Conservation (phyloP, 2,329 filamentous ascomycete genomes). For the Colletotrichum sp. region DNA sequence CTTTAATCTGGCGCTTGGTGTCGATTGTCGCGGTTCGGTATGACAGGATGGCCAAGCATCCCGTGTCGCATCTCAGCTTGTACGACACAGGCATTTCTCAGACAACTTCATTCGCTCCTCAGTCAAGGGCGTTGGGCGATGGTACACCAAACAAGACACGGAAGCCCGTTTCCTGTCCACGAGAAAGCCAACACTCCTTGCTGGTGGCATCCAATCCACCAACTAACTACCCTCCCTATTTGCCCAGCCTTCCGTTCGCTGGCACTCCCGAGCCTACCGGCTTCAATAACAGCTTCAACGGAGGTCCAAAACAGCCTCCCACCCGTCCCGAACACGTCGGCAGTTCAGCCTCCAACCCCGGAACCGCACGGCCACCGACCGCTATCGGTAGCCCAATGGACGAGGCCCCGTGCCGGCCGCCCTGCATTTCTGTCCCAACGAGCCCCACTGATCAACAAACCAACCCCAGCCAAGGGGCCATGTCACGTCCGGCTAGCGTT, state of each 20-base stretch:
- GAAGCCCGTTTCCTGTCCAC: background rate
- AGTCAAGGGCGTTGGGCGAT: background rate
- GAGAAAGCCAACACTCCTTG: background rate
- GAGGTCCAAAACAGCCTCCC: background rate
- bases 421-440: background rate
- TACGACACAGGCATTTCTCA: background rate
- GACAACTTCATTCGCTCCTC: background rate
- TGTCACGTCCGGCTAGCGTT: background rate
- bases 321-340: slow-evolving; percentile 2
- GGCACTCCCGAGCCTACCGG: background rate
- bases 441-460: slow-evolving; percentile 1
- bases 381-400: background rate
- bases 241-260: background rate
- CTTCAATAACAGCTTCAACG: background rate
- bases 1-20: background rate
- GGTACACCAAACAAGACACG: background rate
- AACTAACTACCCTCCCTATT: no score
- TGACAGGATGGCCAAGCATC: background rate
- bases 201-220: background rate
- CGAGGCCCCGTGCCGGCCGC: background rate
- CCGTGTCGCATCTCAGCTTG: background rate
- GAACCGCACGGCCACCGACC: slow-evolving; percentile 8
- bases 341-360: background rate
- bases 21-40: background rate
- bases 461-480: background rate